phyloP scores from a whole-genome alignment of 106 monocot genomes.

The Cymbidium sinense region DNA sequence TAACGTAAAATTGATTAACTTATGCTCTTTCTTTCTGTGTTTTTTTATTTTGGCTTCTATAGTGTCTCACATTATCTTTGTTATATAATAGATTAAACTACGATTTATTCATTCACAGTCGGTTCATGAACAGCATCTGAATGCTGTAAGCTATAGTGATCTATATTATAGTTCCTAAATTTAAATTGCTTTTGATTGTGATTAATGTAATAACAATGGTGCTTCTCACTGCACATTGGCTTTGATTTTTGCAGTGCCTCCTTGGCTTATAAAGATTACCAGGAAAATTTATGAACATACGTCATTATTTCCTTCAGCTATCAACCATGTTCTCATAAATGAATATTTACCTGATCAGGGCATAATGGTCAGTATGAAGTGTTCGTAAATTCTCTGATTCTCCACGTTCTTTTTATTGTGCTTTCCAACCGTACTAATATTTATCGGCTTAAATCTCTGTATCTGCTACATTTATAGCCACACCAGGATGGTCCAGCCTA shows the following conservation, averaged over 20 bases:
- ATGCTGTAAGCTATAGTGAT: neutral
- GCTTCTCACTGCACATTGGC: neutral
- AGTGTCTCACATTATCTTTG: too few species aligned
- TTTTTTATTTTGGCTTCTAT: too few species aligned
- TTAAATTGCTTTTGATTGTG: neutral
- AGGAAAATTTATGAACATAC: constrained; percentile 51
- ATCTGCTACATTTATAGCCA: constrained; percentile 33
- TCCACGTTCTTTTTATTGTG: too few species aligned
- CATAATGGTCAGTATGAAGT: constrained; percentile 70
- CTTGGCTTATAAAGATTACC: constrained; percentile 76
- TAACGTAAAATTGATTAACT: too few species aligned
- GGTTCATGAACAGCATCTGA: neutral
- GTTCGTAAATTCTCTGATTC: neutral
- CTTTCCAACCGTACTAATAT: too few species aligned
- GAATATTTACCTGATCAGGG: constrained; percentile 94
- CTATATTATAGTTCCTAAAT: neutral
- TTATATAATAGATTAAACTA: neutral
- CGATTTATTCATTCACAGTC: neutral
- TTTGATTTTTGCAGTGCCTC: constrained; percentile 61
- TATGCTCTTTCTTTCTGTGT: too few species aligned
- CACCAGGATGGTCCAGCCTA: constrained; percentile 99
- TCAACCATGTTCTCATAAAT: constrained; percentile 97
- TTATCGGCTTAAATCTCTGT: neutral
- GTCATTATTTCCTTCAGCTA: constrained; percentile 71
- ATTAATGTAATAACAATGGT: neutral